Percentiles rank a stretch among this genome's conserved stretches.
phyloP scores from a whole-genome alignment of 805 yeast species.

The Cyberlindnera mrakii region DNA sequence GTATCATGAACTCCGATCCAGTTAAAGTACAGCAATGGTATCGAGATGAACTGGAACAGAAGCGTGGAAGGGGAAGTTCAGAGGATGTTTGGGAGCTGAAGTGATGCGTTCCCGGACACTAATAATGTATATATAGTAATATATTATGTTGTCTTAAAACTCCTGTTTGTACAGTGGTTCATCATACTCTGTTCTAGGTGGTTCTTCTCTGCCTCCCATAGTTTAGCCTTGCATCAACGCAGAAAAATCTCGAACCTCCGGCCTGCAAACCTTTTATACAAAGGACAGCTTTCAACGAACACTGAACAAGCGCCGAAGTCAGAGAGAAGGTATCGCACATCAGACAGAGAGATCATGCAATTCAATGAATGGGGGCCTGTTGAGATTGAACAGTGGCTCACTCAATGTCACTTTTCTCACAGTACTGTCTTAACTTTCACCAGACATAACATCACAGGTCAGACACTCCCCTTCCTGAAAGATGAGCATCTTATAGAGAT shows the following conservation, averaged over 20 bases:
- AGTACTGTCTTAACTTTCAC: constrained; percentile 30
- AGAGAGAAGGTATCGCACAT: neutral
- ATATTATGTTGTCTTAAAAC: too few species aligned
- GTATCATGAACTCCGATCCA: constrained; percentile 54
- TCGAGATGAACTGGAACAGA: constrained; percentile 54
- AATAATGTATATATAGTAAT: too few species aligned
- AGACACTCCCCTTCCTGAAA: constrained; percentile 60
- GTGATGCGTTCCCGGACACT: neutral
- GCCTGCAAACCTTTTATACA: too few species aligned
- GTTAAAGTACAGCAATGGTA: constrained; percentile 69
- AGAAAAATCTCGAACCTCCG: too few species aligned
- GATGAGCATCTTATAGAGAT: constrained; percentile 70
- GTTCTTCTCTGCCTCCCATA: too few species aligned
- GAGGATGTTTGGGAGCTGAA: constrained; percentile 75
- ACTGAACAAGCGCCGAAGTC: neutral
- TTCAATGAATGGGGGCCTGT: constrained; percentile 20
- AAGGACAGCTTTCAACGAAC: neutral
- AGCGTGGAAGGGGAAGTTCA: constrained; percentile 62
- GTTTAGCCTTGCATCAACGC: too few species aligned
- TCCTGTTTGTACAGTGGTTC: too few species aligned
- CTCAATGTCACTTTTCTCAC: constrained; percentile 11
- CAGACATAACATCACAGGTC: constrained; percentile 65
- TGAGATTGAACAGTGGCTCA: constrained; percentile 23
- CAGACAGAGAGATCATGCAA: neutral
- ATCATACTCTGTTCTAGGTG: too few species aligned